These are phyloP conservation scores for Cetraspora pellucida DNA, from an alignment of 192 early-diverging fungal genomes.

Conservation along the genomic window DNA sequence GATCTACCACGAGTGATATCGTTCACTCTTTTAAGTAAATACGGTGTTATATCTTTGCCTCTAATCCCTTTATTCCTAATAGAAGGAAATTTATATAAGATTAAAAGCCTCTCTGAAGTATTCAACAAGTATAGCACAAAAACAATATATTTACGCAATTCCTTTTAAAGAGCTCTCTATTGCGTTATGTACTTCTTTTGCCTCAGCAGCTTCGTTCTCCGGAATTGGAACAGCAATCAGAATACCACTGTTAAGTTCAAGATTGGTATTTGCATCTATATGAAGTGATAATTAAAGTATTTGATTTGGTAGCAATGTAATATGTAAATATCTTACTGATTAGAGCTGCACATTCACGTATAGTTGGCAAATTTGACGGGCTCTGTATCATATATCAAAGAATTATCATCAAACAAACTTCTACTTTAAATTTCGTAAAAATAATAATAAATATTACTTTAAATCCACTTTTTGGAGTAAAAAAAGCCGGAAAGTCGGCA, in stretches of 20 bases:
- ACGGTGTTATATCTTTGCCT: constrained; percentile 94
- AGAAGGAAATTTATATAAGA: background rate
- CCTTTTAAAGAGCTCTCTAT: constrained; percentile 75
- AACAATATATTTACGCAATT: constrained; percentile 50
- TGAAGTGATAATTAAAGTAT: background rate
- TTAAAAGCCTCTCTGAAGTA: background rate
- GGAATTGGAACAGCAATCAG: constrained; percentile 94
- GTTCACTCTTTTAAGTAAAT: constrained; percentile 81
- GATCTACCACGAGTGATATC: constrained; percentile 86
- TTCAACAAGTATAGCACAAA: background rate
- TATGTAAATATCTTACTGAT: constrained; percentile 47
- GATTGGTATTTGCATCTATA: constrained; percentile 57
- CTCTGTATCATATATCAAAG: constrained; percentile 41
- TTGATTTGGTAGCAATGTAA: background rate
- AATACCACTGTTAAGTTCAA: constrained; percentile 76
- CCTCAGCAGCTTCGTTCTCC: constrained; percentile 58
- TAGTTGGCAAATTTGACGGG: constrained; percentile 52
- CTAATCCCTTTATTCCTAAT: constrained; percentile 57
- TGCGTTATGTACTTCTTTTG: constrained; percentile 65
- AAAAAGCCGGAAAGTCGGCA: constrained; percentile 88
- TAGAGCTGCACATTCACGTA: constrained; percentile 55
- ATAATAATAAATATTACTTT: constrained; percentile 41
- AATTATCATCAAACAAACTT: background rate
- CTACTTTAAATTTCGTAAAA: background rate
- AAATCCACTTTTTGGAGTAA: constrained; percentile 74